Conservation (phyloP, 495 filamentous ascomycete genomes). For the Neurospora hispaniola region DNA sequence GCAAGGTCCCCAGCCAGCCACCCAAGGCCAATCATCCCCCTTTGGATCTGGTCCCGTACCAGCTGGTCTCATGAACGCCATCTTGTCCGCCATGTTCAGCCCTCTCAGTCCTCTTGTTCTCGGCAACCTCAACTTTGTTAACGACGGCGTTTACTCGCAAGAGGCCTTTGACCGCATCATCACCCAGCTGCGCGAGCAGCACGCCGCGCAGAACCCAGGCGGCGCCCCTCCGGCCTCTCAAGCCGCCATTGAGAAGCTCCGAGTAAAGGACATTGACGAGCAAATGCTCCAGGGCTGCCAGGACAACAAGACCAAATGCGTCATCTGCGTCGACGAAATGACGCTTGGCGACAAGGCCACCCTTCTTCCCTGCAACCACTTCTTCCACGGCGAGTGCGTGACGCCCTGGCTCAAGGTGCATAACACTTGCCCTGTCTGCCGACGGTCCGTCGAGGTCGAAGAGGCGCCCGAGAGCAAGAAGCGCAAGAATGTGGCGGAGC, state of each 20-base stretch:
- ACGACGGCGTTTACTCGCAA: conserved; percentile 79
- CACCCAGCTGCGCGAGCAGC: conserved; percentile 72
- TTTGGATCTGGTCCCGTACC: background rate
- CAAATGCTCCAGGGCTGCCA: conserved; percentile 44
- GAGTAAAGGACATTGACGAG: conserved; percentile 51
- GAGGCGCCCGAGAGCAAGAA: background rate
- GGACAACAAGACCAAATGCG: conserved; percentile 54
- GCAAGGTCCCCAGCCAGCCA: background rate
- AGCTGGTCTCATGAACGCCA: background rate
- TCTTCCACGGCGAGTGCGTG: conserved; percentile 75
- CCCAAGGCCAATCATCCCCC: background rate
- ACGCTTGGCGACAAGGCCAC: conserved; percentile 61
- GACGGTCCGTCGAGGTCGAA: conserved; percentile 51
- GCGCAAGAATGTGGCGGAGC: background rate
- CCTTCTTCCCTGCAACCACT: conserved; percentile 74
- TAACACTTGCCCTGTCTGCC: conserved; percentile 79
- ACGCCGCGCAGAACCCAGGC: conserved; percentile 41
- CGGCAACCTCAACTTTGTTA: conserved; percentile 69
- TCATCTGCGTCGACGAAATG: conserved; percentile 86
- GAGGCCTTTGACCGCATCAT: conserved; percentile 83
- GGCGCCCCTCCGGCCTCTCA: conserved; percentile 73
- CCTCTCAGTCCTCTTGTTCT: conserved; percentile 45
- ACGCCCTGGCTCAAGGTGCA: conserved; percentile 70
- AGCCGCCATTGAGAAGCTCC: conserved; percentile 59
- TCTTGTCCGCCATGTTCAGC: conserved; percentile 44